phyloP scores from a whole-genome alignment of 2,329 filamentous ascomycete genomes.

The Gaeumannomyces sp. region DNA sequence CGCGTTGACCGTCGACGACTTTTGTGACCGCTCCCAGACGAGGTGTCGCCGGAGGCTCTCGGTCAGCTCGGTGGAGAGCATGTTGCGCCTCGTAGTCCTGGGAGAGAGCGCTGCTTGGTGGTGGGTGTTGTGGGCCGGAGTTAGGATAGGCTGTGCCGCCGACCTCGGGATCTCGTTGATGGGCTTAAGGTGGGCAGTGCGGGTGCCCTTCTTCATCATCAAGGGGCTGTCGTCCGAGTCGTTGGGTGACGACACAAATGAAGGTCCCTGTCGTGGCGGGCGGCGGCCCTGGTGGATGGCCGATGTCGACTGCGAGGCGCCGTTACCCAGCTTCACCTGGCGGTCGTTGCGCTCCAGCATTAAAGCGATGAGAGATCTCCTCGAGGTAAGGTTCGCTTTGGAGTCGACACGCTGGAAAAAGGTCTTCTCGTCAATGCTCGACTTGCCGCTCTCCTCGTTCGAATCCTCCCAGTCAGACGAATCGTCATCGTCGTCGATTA shows the following conservation, averaged over 20 bases:
- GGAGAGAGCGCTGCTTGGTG: slow-evolving; percentile 79
- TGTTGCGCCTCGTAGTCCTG: slow-evolving; percentile 85
- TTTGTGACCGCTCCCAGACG: slow-evolving; percentile 92
- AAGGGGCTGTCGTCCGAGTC: slow-evolving; percentile 57
- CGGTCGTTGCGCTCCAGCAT: slow-evolving; percentile 76
- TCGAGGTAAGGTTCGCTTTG: slow-evolving; percentile 73
- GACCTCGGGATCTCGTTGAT: slow-evolving; percentile 62
- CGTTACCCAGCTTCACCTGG: slow-evolving; percentile 61
- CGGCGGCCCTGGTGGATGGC: slow-evolving; percentile 48
- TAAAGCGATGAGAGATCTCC: slow-evolving; percentile 82
- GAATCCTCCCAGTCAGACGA: slow-evolving; percentile 58
- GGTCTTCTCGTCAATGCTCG: slow-evolving; percentile 72
- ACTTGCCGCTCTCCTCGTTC: slow-evolving; percentile 74
- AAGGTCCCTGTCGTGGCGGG: slow-evolving; percentile 20
- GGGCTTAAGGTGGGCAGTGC: slow-evolving; percentile 41
- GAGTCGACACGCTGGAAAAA: slow-evolving; percentile 91
- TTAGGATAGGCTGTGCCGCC: slow-evolving; percentile 68
- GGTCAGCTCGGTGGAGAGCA: slow-evolving; percentile 91
- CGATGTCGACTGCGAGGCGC: slow-evolving; percentile 61
- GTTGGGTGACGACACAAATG: slow-evolving; percentile 44
- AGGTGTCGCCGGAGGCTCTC: slow-evolving; percentile 88
- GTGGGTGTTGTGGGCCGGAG: slow-evolving; percentile 56
- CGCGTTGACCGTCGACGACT: slow-evolving; percentile 81
- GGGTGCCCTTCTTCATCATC: slow-evolving; percentile 56
- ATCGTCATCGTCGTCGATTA: slow-evolving; percentile 68